Conservation (phyloP, 2,329 filamentous ascomycete species). For the Diaporthe australafricana region DNA sequence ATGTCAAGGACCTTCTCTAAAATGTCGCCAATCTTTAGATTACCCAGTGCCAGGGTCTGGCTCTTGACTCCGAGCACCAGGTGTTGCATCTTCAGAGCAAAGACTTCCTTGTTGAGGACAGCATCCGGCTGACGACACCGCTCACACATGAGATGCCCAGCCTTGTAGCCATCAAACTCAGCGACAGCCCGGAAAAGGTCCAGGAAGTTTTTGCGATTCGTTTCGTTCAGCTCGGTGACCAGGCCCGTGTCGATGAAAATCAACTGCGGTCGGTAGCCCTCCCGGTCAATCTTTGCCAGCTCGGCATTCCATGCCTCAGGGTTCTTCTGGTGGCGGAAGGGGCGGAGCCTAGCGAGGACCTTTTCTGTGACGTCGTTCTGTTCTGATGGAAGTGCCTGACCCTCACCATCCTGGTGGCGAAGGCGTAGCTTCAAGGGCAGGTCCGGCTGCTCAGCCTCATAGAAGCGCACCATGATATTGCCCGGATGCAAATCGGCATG, state of each 20-base stretch:
- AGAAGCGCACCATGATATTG: slow-evolving; percentile 99
- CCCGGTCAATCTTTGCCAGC: slow-evolving; percentile 80
- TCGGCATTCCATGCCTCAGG: slow-evolving; percentile 78
- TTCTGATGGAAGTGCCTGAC: slow-evolving; percentile 53
- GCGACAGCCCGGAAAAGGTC: slow-evolving; percentile 96
- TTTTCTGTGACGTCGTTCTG: slow-evolving; percentile 82
- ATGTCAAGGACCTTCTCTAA: slow-evolving; percentile 90
- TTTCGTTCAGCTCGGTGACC: slow-evolving; percentile 90
- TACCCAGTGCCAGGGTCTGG: slow-evolving; percentile 89
- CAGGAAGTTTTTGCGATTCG: slow-evolving; percentile 90
- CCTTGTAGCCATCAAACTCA: slow-evolving; percentile 96
- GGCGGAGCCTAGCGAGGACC: slow-evolving; percentile 82
- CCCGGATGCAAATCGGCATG: slow-evolving; percentile 97
- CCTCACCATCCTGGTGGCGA: slow-evolving; percentile 48
- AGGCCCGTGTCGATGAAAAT: slow-evolving; percentile 98
- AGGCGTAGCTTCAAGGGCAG: slow-evolving; percentile 60
- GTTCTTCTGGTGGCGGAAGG: slow-evolving; percentile 73
- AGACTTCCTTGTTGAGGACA: slow-evolving; percentile 89
- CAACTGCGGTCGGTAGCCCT: slow-evolving; percentile 92
- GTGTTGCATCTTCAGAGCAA: slow-evolving; percentile 97
- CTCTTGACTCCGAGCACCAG: slow-evolving; percentile 92
- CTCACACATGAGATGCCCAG: slow-evolving; percentile 95
- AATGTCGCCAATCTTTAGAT: slow-evolving; percentile 96
- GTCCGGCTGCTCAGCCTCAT: slow-evolving; percentile 81
- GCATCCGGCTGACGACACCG: slow-evolving; percentile 92